Base-by-base conservation (phyloP, 2,329 filamentous ascomycete species). In the Ophiocordyceps camponoti-floridani region DNA sequence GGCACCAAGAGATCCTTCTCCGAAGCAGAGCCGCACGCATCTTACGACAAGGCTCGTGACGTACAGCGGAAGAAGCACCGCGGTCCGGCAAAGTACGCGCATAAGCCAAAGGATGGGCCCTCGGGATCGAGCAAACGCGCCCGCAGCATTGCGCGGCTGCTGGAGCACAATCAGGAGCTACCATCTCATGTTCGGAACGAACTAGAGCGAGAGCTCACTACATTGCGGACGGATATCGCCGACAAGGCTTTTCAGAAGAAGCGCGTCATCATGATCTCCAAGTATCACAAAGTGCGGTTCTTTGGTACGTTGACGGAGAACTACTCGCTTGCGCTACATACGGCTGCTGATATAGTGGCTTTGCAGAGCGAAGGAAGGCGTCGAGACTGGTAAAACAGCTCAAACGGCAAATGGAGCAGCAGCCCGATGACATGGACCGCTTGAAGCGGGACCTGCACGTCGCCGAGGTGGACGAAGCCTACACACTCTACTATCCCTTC, bases 221-320 rank as follows among this genome's bases (percentile, higher is more conserved):
- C 78, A 4, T 79, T 79, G 54, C 70, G 76, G 59, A 67, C 74
- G 50, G 79, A 83, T 54, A 66, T 88, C 47, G 67, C 62, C 4
- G 69, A 73, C 49, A 68, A 72, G 42, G 65, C 73, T 47, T 68
- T 70, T 47, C 75, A 77, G 53, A 79, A 77, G 62, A 70, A 69
- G 56, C 71, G 76, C 51, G 71, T 70, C 52, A 70, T 76, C 47
- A 84, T 88, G 74, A 86, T 88, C 49, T 69, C 69, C 43, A 82
- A 79, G 59, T 91, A 87, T 54, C 84, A 89, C 58, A 88, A 85
- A 74, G 76, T 89, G 43, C 70, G 84, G 27, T 91, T 91, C 58
- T 89, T 89, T 61, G 84, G 84, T 83, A 67, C 11, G 51, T 50
- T 3, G 5, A 8, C 7, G 9, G 9, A 23, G 23, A 23, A 23